Percentiles rank a stretch among this genome's conserved stretches.
Evolutionary conservation across 768 basidiomycete genomes (phyloP).

Genomic region (Tylopilus rubrobrunneus): DNA sequence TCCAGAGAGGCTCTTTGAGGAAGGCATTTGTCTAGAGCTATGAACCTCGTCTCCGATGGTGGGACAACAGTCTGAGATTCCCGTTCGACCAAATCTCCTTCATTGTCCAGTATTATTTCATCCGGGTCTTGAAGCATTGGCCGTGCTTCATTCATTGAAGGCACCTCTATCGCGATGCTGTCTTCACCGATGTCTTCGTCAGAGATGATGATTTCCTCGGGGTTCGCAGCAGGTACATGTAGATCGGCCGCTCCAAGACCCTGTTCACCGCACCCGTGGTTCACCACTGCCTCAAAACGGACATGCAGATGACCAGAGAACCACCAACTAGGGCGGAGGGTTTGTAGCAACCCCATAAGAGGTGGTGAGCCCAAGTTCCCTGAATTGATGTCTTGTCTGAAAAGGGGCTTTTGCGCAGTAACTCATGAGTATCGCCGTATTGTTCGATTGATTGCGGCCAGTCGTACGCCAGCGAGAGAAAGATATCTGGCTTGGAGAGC

Average conservation of each 20-base stretch:
- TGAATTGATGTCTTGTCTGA: slow-evolving; percentile 61
- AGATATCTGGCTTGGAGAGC: slow-evolving; percentile 66
- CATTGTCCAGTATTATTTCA: slow-evolving; percentile 47
- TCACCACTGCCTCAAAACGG: slow-evolving; percentile 71
- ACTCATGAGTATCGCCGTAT: slow-evolving; percentile 61
- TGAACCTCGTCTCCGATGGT: slow-evolving; percentile 59
- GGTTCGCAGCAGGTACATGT: slow-evolving; percentile 16
- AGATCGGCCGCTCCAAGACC: neutral
- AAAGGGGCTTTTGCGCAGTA: slow-evolving; percentile 79
- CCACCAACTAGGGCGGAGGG: slow-evolving; percentile 81
- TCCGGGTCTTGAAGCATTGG: slow-evolving; percentile 40
- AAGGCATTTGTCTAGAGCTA: slow-evolving; percentile 90
- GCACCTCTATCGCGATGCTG: slow-evolving; percentile 1
- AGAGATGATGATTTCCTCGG: slow-evolving; percentile 40
- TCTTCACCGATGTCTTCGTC: slow-evolving; percentile 30
- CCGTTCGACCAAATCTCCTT: slow-evolving; percentile 41
- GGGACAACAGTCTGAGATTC: slow-evolving; percentile 25
- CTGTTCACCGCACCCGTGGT: slow-evolving; percentile 33
- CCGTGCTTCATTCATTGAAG: slow-evolving; percentile 9
- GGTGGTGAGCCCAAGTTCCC: slow-evolving; percentile 85
- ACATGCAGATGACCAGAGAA: slow-evolving; percentile 90
- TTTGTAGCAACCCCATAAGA: slow-evolving; percentile 68
- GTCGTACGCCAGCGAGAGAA: slow-evolving; percentile 96
- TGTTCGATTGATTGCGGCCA: slow-evolving; percentile 89
- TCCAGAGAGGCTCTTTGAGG: slow-evolving; percentile 75